Evolutionary conservation across 2,329 filamentous ascomycete genomes (phyloP).

Genomic region (Immersiporthe knoxdaviesiana): DNA sequence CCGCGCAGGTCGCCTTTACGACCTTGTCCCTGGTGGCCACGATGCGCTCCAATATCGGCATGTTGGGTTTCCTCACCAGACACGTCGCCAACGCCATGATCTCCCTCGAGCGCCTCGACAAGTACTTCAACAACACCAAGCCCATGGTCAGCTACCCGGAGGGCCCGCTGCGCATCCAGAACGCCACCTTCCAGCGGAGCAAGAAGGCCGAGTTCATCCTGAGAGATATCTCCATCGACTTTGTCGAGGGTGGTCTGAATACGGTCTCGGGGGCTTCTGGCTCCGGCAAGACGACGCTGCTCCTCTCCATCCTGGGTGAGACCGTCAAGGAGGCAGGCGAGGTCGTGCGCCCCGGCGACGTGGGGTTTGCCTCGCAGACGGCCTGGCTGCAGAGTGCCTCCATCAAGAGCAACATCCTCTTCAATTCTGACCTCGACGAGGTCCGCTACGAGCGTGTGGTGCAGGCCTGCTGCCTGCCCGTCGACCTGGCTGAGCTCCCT

Average conservation of each 20-base stretch:
- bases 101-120: constrained; percentile 56
- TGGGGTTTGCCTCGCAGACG: constrained; percentile 61
- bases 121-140: constrained; percentile 55
- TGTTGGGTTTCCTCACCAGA: constrained; percentile 50
- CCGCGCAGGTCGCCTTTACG: constrained; percentile 62
- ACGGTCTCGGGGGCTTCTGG: constrained; percentile 59
- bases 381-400: constrained; percentile 62
- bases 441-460: constrained; percentile 59
- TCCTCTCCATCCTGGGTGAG: constrained; percentile 59
- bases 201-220: constrained; percentile 55
- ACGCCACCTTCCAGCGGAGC: constrained; percentile 54
- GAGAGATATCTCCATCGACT: constrained; percentile 52
- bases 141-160: constrained; percentile 52
- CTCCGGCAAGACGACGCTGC: constrained; percentile 60
- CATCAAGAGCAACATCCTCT: constrained; percentile 58
- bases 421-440: constrained; percentile 55
- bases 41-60: constrained; percentile 55
- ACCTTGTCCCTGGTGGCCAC: constrained; percentile 57
- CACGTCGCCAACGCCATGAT: constrained; percentile 48
- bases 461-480: constrained; percentile 56
- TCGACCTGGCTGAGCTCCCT: constrained; percentile 55
- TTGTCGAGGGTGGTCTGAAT: constrained; percentile 58
- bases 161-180: constrained; percentile 51
- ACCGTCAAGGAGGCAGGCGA: constrained; percentile 53
- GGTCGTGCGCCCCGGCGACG: constrained; percentile 53